Conservation (phyloP, 116 monocot species). For the Trichopus zeylanicus region DNA sequence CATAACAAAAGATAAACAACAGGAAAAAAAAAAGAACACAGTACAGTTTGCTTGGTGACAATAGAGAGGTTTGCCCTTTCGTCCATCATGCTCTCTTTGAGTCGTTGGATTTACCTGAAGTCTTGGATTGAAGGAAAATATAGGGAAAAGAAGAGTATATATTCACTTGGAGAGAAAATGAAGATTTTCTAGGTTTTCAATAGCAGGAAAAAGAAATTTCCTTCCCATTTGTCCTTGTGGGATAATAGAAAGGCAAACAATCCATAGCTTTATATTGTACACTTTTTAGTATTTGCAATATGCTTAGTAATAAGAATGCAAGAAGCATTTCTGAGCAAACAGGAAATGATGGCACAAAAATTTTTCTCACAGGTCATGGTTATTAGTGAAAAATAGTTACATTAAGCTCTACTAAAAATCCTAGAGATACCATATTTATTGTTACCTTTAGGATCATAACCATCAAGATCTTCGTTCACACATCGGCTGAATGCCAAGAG, state of each 20-base stretch:
- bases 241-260: not conserved
- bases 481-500: conserved; percentile 78
- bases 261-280: too few species aligned
- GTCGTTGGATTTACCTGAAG: not conserved
- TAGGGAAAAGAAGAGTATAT: not conserved
- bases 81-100: not conserved
- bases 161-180: not conserved
- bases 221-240: not conserved
- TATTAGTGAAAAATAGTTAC: too few species aligned
- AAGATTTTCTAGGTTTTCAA: not conserved
- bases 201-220: not conserved
- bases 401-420: not conserved
- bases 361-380: not conserved
- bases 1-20: too few species aligned
- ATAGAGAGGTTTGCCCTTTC: too few species aligned
- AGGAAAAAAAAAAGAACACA: too few species aligned
- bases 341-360: not conserved
- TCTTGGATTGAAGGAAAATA: not conserved
- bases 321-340: not conserved
- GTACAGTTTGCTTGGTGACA: too few species aligned
- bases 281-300: too few species aligned
- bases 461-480: conserved; percentile 82
- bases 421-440: not conserved
- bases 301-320: too few species aligned
- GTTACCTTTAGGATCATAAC: conserved; percentile 83